Evolutionary conservation across 306 rosid species (phyloP).

Genomic region (Fagus crenata): DNA sequence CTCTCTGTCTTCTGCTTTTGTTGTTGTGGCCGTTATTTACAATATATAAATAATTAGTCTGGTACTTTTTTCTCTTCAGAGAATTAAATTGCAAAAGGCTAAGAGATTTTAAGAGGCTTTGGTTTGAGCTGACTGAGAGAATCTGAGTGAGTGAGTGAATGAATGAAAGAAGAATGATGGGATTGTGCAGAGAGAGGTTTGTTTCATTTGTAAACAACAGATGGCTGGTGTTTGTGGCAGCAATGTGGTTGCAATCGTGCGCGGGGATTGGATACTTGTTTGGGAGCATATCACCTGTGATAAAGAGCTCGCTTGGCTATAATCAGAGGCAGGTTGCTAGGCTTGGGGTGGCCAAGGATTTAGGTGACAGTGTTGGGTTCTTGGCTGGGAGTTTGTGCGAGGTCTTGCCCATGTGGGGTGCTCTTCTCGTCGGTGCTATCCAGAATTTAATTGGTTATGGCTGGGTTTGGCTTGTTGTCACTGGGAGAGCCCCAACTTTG

Average conservation of each 20-base stretch:
- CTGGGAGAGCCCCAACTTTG: slow-evolving; percentile 49
- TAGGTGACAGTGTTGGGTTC: slow-evolving; percentile 81
- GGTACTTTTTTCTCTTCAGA: neutral
- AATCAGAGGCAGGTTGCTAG: slow-evolving; percentile 69
- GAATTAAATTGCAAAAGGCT: neutral
- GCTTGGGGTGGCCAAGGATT: slow-evolving; percentile 89
- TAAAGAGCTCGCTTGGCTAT: slow-evolving; percentile 62
- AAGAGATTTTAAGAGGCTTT: neutral
- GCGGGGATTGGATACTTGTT: slow-evolving; percentile 87
- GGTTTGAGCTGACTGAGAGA: neutral
- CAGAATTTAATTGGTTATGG: slow-evolving; percentile 79
- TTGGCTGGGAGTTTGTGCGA: slow-evolving; percentile 75
- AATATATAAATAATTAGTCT: neutral
- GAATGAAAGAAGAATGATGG: slow-evolving; percentile 29
- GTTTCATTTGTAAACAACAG: slow-evolving; percentile 49
- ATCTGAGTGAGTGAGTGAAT: neutral
- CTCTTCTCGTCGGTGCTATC: slow-evolving; percentile 64
- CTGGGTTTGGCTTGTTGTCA: slow-evolving; percentile 77
- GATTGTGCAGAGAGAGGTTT: slow-evolving; percentile 44
- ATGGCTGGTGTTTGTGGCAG: slow-evolving; percentile 90
- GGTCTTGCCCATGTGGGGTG: slow-evolving; percentile 73
- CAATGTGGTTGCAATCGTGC: slow-evolving; percentile 97
- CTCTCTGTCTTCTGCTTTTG: neutral
- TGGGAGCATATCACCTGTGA: slow-evolving; percentile 83
- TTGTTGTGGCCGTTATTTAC: no score